Conservation (phyloP, 768 basidiomycete species). For the Tricholoma saponaceum region DNA sequence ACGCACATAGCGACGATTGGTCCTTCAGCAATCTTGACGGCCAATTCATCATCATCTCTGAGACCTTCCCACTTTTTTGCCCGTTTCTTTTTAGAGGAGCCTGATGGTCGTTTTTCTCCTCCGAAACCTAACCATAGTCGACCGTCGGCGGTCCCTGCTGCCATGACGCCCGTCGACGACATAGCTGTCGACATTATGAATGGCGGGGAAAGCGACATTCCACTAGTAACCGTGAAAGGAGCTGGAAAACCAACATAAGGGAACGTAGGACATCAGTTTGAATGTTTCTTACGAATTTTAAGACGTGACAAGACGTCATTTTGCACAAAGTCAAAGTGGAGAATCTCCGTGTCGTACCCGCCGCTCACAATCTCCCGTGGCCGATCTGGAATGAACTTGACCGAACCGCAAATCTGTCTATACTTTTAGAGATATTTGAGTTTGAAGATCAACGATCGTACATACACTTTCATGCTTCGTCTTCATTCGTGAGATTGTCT, state of each 20-base stretch:
- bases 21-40: conserved; percentile 59
- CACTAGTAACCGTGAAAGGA: conserved; percentile 34
- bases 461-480: conserved; percentile 59
- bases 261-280: not conserved
- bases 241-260: conserved; percentile 24
- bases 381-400: conserved; percentile 68
- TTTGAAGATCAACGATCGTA: conserved; percentile 3
- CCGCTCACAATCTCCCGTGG: conserved; percentile 72
- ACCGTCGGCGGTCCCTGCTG: conserved; percentile 75
- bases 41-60: conserved; percentile 37
- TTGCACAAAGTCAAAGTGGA: conserved; percentile 65
- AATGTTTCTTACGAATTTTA: conserved; percentile 47
- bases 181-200: conserved; percentile 66
- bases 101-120: conserved; percentile 42
- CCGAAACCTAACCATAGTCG: conserved; percentile 65
- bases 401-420: conserved; percentile 64
- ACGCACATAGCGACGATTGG: conserved; percentile 70
- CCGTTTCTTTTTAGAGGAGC: conserved; percentile 41
- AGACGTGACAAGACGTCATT: conserved; percentile 53
- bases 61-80: conserved; percentile 74
- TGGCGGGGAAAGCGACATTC: conserved; percentile 65
- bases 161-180: conserved; percentile 55
- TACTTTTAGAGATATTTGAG: conserved; percentile 1
- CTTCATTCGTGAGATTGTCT: conserved; percentile 52
- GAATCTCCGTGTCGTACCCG: conserved; percentile 66